phyloP scores from a whole-genome alignment of 306 rosid species.

The Canavalia ensiformis region DNA sequence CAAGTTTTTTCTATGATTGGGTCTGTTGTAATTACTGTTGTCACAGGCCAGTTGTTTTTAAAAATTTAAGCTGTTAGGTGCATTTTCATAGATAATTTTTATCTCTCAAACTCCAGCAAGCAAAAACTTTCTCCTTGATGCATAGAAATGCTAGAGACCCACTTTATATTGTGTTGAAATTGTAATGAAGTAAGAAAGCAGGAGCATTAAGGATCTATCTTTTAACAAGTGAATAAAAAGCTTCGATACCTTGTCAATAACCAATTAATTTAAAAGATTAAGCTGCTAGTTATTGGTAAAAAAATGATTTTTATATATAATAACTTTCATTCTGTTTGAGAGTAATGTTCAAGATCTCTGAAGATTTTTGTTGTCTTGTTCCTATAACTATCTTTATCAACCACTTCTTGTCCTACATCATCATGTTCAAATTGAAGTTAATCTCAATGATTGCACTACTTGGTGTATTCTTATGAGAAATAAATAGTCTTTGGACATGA shows the following conservation, averaged over 20 bases:
- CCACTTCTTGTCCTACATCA: neutral
- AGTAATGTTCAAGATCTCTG: neutral
- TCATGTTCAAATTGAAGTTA: neutral
- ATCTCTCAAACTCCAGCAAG: neutral
- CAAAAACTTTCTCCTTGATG: conserved; percentile 8
- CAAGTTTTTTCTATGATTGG: neutral
- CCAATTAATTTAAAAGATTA: neutral
- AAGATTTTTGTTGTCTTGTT: neutral
- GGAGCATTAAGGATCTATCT: neutral
- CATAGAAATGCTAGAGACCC: neutral
- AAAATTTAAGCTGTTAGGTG: too few species aligned
- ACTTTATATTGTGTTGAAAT: conserved; percentile 3
- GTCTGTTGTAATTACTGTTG: neutral
- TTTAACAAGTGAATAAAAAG: neutral
- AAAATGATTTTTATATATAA: conserved; percentile 3
- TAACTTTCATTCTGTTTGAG: neutral
- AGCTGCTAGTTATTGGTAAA: neutral
- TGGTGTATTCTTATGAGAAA: neutral
- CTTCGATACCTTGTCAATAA: conserved; percentile 8
- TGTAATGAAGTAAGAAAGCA: conserved; percentile 10
- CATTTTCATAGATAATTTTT: neutral
- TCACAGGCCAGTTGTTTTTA: neutral
- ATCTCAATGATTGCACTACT: neutral
- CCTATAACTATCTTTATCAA: neutral
- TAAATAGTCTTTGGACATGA: neutral